Evolutionary conservation across 139 green algal species (phyloP), one percentile per base, ranked within the genome.

Genomic region (Coccomyxa sp.): DNA sequence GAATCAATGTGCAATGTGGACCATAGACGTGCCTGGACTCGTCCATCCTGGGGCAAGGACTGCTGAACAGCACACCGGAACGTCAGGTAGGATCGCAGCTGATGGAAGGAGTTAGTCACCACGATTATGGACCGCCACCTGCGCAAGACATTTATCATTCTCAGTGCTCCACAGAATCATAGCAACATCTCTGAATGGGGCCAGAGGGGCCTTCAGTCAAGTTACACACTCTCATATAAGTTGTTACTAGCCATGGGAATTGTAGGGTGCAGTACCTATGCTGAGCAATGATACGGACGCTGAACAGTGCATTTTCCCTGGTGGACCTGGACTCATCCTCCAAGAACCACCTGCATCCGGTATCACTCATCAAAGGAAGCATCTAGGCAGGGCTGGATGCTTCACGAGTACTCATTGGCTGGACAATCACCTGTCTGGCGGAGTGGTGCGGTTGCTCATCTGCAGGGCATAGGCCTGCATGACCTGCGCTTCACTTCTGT

Each of bases 51-150:
- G 24, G 70, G 70, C 70, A 75, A 22, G 16, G 70, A 40, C 36
- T 82, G 36, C 50, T 64, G 68, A 5, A 54, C 73, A n/a, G 81
- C 81, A n/a, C 44, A 55, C 12, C 55, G 39, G 68, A 85, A 82
- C 8, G 68, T 75, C 8, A 38, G 68, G n/a, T 82, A 82, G 16
- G 73, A 72, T 12, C 81, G 73, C 55, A 77, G 44, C 58, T 82
- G 77, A n/a, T 85, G 81, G 38, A 82, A 85, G 24, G 81, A 73
- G 68, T 78, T 85, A 9, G 81, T 85, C 6, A 79, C 50, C 37
- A 85, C 12, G 27, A 82, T 35, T 18, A 33, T 39, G 8, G 70
- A 75, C 18, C 27, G 50, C 70, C 70, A 75, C 37, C 70, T 75
- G 70, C 36, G 54, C 22, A 22, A 54, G 22, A n/a, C 34, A 18